Percentiles rank a stretch among this genome's conserved stretches.
Conservation (phyloP, 371 early-diverging fungal species). For the Mucor sp. region DNA sequence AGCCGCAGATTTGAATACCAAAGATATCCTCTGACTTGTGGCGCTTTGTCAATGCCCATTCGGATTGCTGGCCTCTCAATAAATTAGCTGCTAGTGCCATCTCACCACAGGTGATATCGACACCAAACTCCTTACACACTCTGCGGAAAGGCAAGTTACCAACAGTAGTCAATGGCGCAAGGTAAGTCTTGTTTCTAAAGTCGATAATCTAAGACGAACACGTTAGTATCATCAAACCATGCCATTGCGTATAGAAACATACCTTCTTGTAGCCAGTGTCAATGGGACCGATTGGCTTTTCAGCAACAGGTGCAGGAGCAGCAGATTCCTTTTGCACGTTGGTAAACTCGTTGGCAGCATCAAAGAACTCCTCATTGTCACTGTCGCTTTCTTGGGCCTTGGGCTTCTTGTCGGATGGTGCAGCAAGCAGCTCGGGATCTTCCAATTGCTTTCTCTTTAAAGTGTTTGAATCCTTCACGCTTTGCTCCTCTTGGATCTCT, state of each 20-base stretch:
- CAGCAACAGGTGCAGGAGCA: slow-evolving; percentile 9
- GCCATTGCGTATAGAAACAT: neutral
- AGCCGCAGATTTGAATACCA: slow-evolving; percentile 88
- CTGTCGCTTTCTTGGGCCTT: slow-evolving; percentile 19
- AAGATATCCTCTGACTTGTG: slow-evolving; percentile 91
- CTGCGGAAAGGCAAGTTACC: slow-evolving; percentile 93
- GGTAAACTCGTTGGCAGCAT: slow-evolving; percentile 25
- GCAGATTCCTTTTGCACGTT: slow-evolving; percentile 14
- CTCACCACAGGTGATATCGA: slow-evolving; percentile 96
- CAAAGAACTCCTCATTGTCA: slow-evolving; percentile 25
- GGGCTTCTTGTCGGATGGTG: slow-evolving; percentile 10
- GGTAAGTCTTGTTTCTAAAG: slow-evolving; percentile 87
- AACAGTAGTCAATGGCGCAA: slow-evolving; percentile 94
- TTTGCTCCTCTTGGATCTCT: slow-evolving; percentile 36
- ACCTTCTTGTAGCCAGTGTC: slow-evolving; percentile 45
- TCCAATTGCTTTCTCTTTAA: slow-evolving; percentile 27
- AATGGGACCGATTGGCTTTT: slow-evolving; percentile 48
- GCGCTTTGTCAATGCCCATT: slow-evolving; percentile 89
- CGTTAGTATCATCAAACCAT: too few species aligned
- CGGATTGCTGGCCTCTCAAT: slow-evolving; percentile 73
- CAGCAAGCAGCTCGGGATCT: neutral
- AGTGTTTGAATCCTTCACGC: slow-evolving; percentile 27
- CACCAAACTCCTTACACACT: slow-evolving; percentile 91
- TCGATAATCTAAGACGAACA: slow-evolving; percentile 57
- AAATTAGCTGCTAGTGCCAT: slow-evolving; percentile 87